Evolutionary conservation across 73 alveolate genomes (phyloP), one percentile per base, ranked within the genome.

Genomic region (Tetrahymena malaccensis): DNA sequence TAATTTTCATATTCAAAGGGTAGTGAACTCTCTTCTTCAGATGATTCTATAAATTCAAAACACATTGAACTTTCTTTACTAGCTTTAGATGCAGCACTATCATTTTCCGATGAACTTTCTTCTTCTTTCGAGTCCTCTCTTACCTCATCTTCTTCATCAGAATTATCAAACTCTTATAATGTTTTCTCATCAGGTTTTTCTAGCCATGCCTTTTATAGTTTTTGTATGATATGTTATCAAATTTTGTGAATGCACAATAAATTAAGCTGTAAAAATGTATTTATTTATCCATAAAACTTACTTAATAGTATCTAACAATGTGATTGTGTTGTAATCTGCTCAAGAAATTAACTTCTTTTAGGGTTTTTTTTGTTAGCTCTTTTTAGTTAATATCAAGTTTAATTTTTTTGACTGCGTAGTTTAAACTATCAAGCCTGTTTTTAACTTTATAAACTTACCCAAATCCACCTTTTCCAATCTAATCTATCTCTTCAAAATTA

Each of bases 391-490:
- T 93, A 93, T 96, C 96, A 17, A 96, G 85, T 3, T 55, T 89
- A 15, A 96, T 96, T 35, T 94, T 96, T 55, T 96, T 96, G 5
- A 96, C 44, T 9, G 98, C 98, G 84, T 96, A 96, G 70, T 43
- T n/a, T 19, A 93, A 95, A 21, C 96, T 96, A 84, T 96, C 98
- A 11, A 96, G 43, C 55, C 94, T 95, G 43, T 96, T 96, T 55
- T 93, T 70, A 10, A 94, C 97, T 35, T 93, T 93, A n/a, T 89
- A 96, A n/a, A 96, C 98, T 35, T 96, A 55, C 0, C 98, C 98
- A 56, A 93, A 93, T 44, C 98, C 98, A 19, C 98, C 98, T 93
- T 94, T 38, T 12, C 98, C 98, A 0, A 96, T 96, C 34, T 43
- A 25, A 57, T 93, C 95, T 7, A 93, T 85, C 25, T 96, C 96